These are phyloP conservation scores for Seiridium cupressi DNA, from an alignment of 2,329 filamentous ascomycete genomes.

Conservation along the genomic window DNA sequence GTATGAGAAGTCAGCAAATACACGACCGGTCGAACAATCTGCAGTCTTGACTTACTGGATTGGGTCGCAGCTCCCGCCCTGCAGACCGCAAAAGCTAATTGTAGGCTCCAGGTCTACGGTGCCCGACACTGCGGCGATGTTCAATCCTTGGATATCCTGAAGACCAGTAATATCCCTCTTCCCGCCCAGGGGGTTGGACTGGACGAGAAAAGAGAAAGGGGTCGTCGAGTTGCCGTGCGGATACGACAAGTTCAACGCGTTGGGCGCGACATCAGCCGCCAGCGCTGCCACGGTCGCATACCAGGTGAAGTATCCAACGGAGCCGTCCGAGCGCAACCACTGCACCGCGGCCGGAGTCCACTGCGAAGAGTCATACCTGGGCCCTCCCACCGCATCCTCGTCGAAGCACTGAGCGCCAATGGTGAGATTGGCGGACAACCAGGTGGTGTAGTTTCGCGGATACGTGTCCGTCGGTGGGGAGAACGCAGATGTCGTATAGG, in stretches of 20 bases:
- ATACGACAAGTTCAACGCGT: slow-evolving; percentile 40
- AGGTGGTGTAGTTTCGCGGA: slow-evolving; percentile 48
- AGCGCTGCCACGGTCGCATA: slow-evolving; percentile 34
- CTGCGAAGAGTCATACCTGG: slow-evolving; percentile 38
- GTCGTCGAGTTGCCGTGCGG: slow-evolving; percentile 38
- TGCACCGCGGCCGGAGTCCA: slow-evolving; percentile 52
- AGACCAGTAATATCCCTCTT: slow-evolving; percentile 33
- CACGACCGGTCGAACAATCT: too few species aligned
- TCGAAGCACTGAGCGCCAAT: slow-evolving; percentile 50
- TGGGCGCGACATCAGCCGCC: slow-evolving; percentile 28
- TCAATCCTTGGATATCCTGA: slow-evolving; percentile 36
- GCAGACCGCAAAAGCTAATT: slow-evolving; percentile 30
- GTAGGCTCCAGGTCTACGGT: slow-evolving; percentile 28
- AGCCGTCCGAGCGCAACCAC: slow-evolving; percentile 27
- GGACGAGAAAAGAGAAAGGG: slow-evolving; percentile 38
- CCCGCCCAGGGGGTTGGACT: slow-evolving; percentile 27
- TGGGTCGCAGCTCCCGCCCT: slow-evolving; percentile 10
- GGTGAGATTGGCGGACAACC: slow-evolving; percentile 43
- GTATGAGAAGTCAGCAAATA: neutral
- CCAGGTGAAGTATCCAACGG: slow-evolving; percentile 23
- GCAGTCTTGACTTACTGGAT: slow-evolving; percentile 9
- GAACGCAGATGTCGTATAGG: slow-evolving; percentile 41
- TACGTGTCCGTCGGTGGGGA: slow-evolving; percentile 47
- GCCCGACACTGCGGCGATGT: slow-evolving; percentile 28
- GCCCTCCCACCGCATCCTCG: slow-evolving; percentile 45